Conservation (phyloP, 257 asterid species). For the Misopates orontium region DNA sequence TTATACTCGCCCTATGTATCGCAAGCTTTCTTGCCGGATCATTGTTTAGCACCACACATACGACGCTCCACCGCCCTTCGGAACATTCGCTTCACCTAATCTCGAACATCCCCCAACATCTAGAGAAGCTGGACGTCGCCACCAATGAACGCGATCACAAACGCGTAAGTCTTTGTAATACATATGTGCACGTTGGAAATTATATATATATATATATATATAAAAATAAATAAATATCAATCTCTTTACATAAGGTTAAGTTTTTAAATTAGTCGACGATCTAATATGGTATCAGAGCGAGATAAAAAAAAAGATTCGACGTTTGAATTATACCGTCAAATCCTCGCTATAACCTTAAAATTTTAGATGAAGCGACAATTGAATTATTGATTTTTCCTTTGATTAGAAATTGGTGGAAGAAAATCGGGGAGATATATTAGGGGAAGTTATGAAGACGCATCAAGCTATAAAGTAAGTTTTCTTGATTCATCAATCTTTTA, state of each 20-base stretch:
- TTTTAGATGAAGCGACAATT: too few species aligned
- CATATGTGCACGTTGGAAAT: too few species aligned
- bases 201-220: background rate
- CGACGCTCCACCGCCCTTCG: slow-evolving; percentile 29
- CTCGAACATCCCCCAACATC: slow-evolving; percentile 23
- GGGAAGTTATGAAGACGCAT: slow-evolving; percentile 59
- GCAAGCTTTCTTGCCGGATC: slow-evolving; percentile 69
- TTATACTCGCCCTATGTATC: slow-evolving; percentile 48
- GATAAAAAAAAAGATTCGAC: too few species aligned
- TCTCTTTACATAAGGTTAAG: background rate
- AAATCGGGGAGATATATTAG: slow-evolving; percentile 41
- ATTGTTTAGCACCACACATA: slow-evolving; percentile 40
- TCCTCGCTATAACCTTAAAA: too few species aligned
- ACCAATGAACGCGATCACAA: slow-evolving; percentile 46
- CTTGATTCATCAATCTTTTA: too few species aligned
- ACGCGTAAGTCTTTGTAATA: slow-evolving; percentile 53
- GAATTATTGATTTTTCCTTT: background rate
- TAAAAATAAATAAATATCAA: background rate
- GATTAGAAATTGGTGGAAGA: slow-evolving; percentile 49
- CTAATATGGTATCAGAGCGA: too few species aligned
- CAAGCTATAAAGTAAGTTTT: slow-evolving; percentile 50
- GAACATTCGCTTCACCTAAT: slow-evolving; percentile 21
- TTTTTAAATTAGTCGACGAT: too few species aligned
- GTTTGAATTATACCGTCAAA: too few species aligned
- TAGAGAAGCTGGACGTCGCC: slow-evolving; percentile 26